Evolutionary conservation across 371 early-diverging fungal species (phyloP), one percentile per base, ranked within the genome.

Genomic region (Mortierella sp.): DNA sequence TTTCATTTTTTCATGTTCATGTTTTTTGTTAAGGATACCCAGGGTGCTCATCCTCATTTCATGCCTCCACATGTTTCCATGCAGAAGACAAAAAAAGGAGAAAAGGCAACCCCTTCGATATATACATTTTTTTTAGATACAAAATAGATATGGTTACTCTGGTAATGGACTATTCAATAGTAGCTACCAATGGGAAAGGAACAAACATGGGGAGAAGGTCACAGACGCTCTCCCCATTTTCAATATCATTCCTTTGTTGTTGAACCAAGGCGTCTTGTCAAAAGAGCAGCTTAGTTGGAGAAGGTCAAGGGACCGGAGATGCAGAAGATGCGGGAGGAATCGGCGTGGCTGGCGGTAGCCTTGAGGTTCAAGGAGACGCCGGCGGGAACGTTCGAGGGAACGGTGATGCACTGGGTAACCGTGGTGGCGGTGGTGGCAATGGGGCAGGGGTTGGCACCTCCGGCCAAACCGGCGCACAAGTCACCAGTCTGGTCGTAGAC

Each of bases 371-470:
- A 11, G 48, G 54, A 45, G 63, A 82, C 63, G 50, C 78, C 78
- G 28, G 86, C 68, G 58, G 86, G 86, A 72, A 86, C 82, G 63
- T 80, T 78, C 34, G 82, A 79, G 68, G 86, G 86, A 54, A 86
- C 82, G 24, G 48, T 58, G 65, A 86, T 75, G 80, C 86, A 86
- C 50, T 82, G 65, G 70, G 82, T 86, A 63, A 86, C 80, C 70
- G 60, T 13, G 68, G 57, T 82, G 76, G 78, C 58, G 75, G 75
- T 70, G 38, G 75, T 72, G 48, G 70, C 47, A 54, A 86, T 80
- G 71, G 86, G 86, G 82, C 86, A 86, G 34, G 86, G 82, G 65
- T 80, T 86, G 73, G 82, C 47, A 45, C 86, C 72, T 21, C 74
- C 74, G 48, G 47, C 82, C 70, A 86, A 73, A 34, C 70, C 77